Base-by-base conservation (phyloP, 176 grass and related monocot genomes). In the Oryza glumipatula region DNA sequence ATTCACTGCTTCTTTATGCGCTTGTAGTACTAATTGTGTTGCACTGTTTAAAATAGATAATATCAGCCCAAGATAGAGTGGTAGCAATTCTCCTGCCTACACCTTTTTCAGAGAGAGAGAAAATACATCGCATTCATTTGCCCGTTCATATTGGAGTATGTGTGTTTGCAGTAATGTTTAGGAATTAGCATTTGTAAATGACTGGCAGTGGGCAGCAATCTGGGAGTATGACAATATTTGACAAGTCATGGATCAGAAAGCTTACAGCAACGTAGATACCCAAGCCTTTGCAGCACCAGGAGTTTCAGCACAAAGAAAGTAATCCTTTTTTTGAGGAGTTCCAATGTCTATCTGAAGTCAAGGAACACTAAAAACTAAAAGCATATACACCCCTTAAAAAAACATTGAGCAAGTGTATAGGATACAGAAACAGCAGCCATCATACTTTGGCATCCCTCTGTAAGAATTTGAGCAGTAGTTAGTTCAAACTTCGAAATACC, bases 351-450 rank as follows among this genome's bases (percentile, higher is more conserved):
- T 52, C 70, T 49, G 63, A 69, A 90, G 83, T 96, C 76, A 89
- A 99, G 91, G 77, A 94, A 87, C 30, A 78, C 78, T 45, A 80
- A 72, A 86, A 88, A 77, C 51, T 51, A 63, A 71, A 73, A 68
- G 16, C 60, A 49, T 82, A 36, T 36, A 30, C 12, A 19, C 43
- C 44, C 58, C 13, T 52, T 82, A 46, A 46, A 26, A 38, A 56
- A 58, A 65, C 7, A 80, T 44, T 44, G 12, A 61, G 32, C 19
- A 64, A 12, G 28, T 26, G 33, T 47, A 73, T 23, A 80, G 91
- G 97, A 99, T 99, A 99, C 97, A 99, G 67, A 99, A 99, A 79
- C 97, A 99, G 82, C 97, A 99, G 63, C 94, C 88, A 24, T 96
- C 90, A 86, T 99, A 99, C 71, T 94, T 99, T 88, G 88, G 94